Evolutionary conservation across 192 early-diverging fungal genomes (phyloP), one percentile per base, ranked within the genome.

Genomic region (Coemansia umbellata): DNA sequence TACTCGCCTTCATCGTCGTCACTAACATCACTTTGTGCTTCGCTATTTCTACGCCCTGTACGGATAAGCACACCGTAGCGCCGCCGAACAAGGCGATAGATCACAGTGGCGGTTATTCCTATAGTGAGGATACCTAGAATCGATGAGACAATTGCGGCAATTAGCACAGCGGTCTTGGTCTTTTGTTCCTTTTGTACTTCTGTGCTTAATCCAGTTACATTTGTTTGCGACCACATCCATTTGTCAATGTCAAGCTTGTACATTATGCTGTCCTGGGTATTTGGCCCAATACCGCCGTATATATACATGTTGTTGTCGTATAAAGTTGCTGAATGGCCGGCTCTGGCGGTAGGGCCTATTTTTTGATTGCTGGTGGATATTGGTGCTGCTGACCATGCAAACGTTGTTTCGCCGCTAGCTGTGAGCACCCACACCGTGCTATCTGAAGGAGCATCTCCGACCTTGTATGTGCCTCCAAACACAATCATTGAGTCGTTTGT

Each of bases 311-410:
- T 78, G 32, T 66, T 77, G 21, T 74, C 65, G 48, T 81, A 65
- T 2, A 84, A 42, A 10, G 84, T 74, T 1, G 86, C 85, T 8
- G 84, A 78, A 47, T 90, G 88, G 26, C 88, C 87, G 41, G 78
- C 74, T 26, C 81, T 51, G 17, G 81, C 66, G 4, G 75, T 71
- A 24, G 65, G 87, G 30, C 68, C 85, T 36, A 41, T 67, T 17
- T 21, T 52, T 42, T 67, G 63, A 27, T 42, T 40, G 5, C 55
- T 23, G 9, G 39, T 24, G 17, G 63, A 40, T 9, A 80, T 67
- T 0, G 78, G 78, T 6, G 78, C 78, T 39, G 62, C 59, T 14
- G 75, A 78, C 73, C 74, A 74, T 5, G 53, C 21, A 40, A 78
- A 71, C 3, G n/a, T 39, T 3, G 31, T 31, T 7, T 35, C 31